A percentile compares a stretch with the other conserved stretches of the same genome.
Conservation (phyloP, 345 rosid genomes). For the Geranium brycei region DNA sequence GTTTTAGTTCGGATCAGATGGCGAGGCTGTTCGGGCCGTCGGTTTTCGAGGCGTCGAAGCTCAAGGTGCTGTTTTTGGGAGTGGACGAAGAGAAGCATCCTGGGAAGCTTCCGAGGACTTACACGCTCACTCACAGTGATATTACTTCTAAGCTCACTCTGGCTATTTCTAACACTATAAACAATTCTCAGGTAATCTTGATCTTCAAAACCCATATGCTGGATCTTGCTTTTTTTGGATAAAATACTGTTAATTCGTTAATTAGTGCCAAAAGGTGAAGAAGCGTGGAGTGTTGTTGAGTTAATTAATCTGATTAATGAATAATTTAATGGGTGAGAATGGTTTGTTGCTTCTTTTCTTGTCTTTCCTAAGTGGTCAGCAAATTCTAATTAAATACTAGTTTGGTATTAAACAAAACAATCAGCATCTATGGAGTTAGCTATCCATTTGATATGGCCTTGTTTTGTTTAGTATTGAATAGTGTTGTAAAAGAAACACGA, state of each 20-base stretch:
- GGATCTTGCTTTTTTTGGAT: neutral
- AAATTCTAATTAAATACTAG: too few species aligned
- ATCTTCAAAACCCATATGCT: neutral
- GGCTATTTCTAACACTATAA: conserved; percentile 80
- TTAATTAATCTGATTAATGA: neutral
- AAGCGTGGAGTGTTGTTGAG: too few species aligned
- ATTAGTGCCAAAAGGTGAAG: too few species aligned
- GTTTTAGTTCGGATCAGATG: conserved; percentile 30
- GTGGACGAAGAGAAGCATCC: conserved; percentile 52
- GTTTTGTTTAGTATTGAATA: too few species aligned
- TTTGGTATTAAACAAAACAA: too few species aligned
- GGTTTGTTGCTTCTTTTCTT: too few species aligned
- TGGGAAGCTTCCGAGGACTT: conserved; percentile 65
- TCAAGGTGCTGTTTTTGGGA: conserved; percentile 76
- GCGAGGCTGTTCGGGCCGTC: conserved; percentile 95
- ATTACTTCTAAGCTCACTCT: conserved; percentile 71
- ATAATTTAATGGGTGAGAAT: neutral
- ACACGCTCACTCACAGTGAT: conserved; percentile 89
- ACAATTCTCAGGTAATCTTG: conserved; percentile 64
- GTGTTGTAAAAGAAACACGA: too few species aligned
- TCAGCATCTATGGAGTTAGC: too few species aligned
- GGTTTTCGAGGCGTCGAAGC: conserved; percentile 83
- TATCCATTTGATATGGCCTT: too few species aligned
- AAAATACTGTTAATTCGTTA: neutral
- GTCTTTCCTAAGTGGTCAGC: too few species aligned